These are phyloP conservation scores for Fusarium sp. DNA, from an alignment of 2,329 filamentous ascomycete genomes.

Conservation along the genomic window DNA sequence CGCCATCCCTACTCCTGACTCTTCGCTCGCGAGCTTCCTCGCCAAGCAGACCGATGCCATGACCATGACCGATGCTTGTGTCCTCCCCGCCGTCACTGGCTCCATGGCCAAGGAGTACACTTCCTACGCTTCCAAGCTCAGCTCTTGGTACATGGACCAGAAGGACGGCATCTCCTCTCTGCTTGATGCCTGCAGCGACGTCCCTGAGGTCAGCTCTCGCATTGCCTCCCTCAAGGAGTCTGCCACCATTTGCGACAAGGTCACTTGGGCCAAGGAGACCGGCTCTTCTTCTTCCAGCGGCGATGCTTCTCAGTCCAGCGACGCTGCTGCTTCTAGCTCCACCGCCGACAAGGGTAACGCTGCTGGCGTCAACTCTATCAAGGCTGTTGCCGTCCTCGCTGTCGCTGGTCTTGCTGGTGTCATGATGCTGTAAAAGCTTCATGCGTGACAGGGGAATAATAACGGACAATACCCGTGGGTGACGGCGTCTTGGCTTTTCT, in stretches of 20 bases:
- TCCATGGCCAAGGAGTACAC: slow-evolving; percentile 40
- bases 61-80: slow-evolving; percentile 36
- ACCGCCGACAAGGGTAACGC: slow-evolving; percentile 1
- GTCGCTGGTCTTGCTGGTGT: slow-evolving; percentile 26
- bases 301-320: not conserved
- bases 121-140: slow-evolving; percentile 31
- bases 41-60: slow-evolving; percentile 27
- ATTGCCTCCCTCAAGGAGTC: not conserved
- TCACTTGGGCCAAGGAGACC: slow-evolving; percentile 23
- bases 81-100: slow-evolving; percentile 41
- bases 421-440: slow-evolving; percentile 15
- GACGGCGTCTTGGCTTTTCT: not conserved
- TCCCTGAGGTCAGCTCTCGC: slow-evolving; percentile 30
- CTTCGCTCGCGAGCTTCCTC: slow-evolving; percentile 32
- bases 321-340: not conserved
- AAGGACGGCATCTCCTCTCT: slow-evolving; percentile 29
- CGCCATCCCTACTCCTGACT: slow-evolving; percentile 30
- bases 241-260: slow-evolving; percentile 10
- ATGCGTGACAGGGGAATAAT: no score
- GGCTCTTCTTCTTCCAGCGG: slow-evolving; percentile 6
- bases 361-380: slow-evolving; percentile 15
- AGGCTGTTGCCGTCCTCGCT: slow-evolving; percentile 5
- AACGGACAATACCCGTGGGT: not conserved
- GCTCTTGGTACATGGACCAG: slow-evolving; percentile 37
- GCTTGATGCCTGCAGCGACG: slow-evolving; percentile 42